phyloP scores from a whole-genome alignment of 2,329 filamentous ascomycete genomes.

The Colletotrichum euphorbiae region DNA sequence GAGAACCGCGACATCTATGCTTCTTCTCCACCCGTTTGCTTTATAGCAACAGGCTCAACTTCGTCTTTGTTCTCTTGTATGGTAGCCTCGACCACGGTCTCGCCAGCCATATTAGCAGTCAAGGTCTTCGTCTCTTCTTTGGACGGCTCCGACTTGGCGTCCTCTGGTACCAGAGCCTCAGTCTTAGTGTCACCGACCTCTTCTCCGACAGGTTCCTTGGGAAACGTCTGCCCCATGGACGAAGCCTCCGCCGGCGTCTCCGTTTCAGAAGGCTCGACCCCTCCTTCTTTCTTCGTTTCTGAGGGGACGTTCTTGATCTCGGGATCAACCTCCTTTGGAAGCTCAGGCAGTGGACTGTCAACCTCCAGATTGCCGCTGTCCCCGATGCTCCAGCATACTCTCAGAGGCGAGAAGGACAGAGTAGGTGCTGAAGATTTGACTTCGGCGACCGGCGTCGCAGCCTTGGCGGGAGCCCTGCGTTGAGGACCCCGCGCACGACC shows the following conservation, averaged over 20 bases:
- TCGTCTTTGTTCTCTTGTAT: conserved; percentile 51
- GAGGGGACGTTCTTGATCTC: conserved; percentile 2
- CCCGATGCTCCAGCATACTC: conserved; percentile 65
- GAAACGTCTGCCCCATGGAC: neutral
- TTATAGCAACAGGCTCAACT: conserved; percentile 51
- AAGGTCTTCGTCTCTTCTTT: conserved; percentile 50
- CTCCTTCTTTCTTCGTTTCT: conserved; percentile 21
- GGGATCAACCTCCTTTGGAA: conserved; percentile 9
- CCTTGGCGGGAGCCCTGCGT: conserved; percentile 73
- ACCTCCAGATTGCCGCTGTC: conserved; percentile 59
- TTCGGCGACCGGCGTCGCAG: conserved; percentile 52
- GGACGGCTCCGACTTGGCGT: conserved; percentile 17
- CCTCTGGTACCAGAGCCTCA: conserved; percentile 22
- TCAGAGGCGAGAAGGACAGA: conserved; percentile 60
- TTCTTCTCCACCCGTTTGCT: conserved; percentile 44
- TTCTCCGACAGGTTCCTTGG: conserved; percentile 5
- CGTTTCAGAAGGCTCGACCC: conserved; percentile 1
- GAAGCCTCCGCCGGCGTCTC: conserved; percentile 7
- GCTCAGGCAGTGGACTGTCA: conserved; percentile 42
- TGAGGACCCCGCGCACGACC: conserved; percentile 89
- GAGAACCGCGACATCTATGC: conserved; percentile 20
- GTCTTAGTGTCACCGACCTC: conserved; percentile 21
- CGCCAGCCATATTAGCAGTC: conserved; percentile 56
- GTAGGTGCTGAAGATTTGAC: conserved; percentile 47
- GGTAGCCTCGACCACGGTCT: conserved; percentile 55